Conservation (phyloP, 257 asterid genomes). For the Prunella vulgaris region DNA sequence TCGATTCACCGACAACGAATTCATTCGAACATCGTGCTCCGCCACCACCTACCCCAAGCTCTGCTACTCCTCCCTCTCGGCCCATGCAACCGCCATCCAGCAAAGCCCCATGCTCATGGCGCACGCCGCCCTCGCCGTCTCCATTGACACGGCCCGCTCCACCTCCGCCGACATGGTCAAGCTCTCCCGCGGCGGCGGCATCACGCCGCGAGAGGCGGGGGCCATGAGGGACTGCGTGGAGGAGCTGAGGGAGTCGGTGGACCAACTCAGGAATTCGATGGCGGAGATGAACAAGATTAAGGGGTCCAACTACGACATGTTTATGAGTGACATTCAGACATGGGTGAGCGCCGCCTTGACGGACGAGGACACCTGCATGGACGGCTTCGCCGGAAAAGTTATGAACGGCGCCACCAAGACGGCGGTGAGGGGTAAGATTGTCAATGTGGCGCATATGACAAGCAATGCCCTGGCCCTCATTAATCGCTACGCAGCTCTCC, state of each 20-base stretch:
- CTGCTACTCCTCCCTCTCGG: conserved; percentile 56
- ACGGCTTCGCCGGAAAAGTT: conserved; percentile 51
- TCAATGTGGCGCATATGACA: conserved; percentile 54
- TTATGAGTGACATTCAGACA: conserved; percentile 50
- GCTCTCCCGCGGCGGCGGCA: conserved; percentile 32
- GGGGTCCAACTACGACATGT: conserved; percentile 31
- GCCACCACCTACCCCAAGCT: conserved; percentile 62
- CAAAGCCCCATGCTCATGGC: conserved; percentile 50
- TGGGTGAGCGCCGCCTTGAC: conserved; percentile 94
- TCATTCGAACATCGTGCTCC: conserved; percentile 54
- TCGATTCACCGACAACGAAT: conserved; percentile 32
- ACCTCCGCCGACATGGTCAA: conserved; percentile 39
- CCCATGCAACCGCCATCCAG: conserved; percentile 42
- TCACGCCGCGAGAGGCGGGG: conserved; percentile 46
- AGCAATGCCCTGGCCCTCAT: conserved; percentile 76
- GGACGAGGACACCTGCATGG: conserved; percentile 64
- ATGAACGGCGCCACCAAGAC: conserved; percentile 27
- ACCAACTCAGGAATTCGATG: conserved; percentile 33
- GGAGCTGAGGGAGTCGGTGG: conserved; percentile 52
- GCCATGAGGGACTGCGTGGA: conserved; percentile 73
- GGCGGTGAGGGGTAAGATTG: conserved; percentile 27
- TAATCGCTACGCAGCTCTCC: conserved; percentile 40
- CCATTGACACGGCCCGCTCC: conserved; percentile 35
- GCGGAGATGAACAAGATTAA: conserved; percentile 41
- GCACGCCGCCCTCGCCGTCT: conserved; percentile 50